Evolutionary conservation across 192 early-diverging fungal species (phyloP).

Genomic region (Diversispora epigaea): DNA sequence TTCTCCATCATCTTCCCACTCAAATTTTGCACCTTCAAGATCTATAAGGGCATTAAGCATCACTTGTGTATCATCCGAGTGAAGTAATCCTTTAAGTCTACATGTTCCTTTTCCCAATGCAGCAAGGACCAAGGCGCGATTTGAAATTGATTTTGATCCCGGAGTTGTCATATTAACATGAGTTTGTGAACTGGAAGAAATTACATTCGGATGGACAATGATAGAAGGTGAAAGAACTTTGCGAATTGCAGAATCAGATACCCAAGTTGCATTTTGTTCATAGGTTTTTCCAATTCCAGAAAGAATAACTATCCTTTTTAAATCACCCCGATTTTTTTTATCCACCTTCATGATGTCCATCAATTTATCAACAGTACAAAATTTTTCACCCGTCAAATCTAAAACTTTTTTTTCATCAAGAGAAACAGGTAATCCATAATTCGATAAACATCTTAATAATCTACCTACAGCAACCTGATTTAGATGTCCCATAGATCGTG

Average conservation of each 20-base stretch:
- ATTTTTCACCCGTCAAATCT: slow-evolving; percentile 56
- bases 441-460: slow-evolving; percentile 75
- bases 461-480: slow-evolving; percentile 86
- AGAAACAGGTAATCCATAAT: slow-evolving; percentile 84
- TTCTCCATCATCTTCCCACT: slow-evolving; percentile 92
- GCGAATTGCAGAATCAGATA: slow-evolving; percentile 81
- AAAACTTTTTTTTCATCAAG: slow-evolving; percentile 79
- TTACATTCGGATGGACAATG: slow-evolving; percentile 61
- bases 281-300: slow-evolving; percentile 79
- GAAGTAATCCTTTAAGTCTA: slow-evolving; percentile 81
- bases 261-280: slow-evolving; percentile 78
- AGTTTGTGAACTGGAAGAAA: slow-evolving; percentile 32
- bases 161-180: slow-evolving; percentile 71
- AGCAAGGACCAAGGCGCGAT: slow-evolving; percentile 90
- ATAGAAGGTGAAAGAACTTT: slow-evolving; percentile 80
- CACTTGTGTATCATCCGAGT: slow-evolving; percentile 97
- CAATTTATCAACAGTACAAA: slow-evolving; percentile 76
- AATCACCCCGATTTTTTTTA: slow-evolving; percentile 92
- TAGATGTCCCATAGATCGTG: slow-evolving; percentile 82
- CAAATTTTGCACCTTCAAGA: slow-evolving; percentile 80
- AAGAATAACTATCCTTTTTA: slow-evolving; percentile 89
- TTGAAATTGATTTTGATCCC: slow-evolving; percentile 97
- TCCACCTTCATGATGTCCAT: slow-evolving; percentile 93
- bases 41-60: slow-evolving; percentile 91
- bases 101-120: slow-evolving; percentile 82